Conservation (phyloP, 2,329 filamentous ascomycete genomes). For the Amauroascus niger region DNA sequence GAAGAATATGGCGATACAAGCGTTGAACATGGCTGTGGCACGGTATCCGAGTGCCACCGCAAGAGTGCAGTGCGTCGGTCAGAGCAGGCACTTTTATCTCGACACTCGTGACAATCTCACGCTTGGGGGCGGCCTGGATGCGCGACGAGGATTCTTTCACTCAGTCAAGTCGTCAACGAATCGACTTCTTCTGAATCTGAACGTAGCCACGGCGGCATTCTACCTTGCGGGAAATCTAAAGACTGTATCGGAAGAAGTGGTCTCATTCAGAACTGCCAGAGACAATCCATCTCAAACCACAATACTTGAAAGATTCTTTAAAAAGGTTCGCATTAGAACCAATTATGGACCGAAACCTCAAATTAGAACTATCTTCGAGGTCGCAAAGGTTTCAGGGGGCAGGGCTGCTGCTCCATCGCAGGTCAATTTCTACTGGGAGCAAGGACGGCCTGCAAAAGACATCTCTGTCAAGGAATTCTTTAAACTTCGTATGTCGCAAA, state of each 20-base stretch:
- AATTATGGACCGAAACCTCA: conserved; percentile 5
- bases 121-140: conserved; percentile 46
- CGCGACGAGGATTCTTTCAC: conserved; percentile 53
- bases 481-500: conserved; percentile 17
- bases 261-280: not conserved
- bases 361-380: not conserved
- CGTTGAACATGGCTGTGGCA: conserved; percentile 49
- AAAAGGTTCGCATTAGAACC: conserved; percentile 16
- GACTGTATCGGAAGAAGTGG: not conserved
- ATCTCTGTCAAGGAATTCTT: conserved; percentile 43
- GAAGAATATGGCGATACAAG: conserved; percentile 45
- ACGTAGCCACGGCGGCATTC: conserved; percentile 52
- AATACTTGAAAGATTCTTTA: conserved; percentile 15
- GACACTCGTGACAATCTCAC: conserved; percentile 24
- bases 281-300: not conserved
- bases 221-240: conserved; percentile 37
- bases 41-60: conserved; percentile 37
- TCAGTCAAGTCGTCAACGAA: conserved; percentile 51
- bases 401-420: not conserved
- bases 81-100: conserved; percentile 36
- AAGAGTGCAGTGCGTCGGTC: conserved; percentile 35
- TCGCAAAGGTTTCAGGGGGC: not conserved
- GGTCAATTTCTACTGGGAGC: conserved; percentile 1
- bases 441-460: conserved; percentile 18
- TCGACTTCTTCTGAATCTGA: conserved; percentile 52